These are phyloP conservation scores for Podospora didyma DNA, from an alignment of 495 filamentous ascomycete genomes.

Conservation along the genomic window DNA sequence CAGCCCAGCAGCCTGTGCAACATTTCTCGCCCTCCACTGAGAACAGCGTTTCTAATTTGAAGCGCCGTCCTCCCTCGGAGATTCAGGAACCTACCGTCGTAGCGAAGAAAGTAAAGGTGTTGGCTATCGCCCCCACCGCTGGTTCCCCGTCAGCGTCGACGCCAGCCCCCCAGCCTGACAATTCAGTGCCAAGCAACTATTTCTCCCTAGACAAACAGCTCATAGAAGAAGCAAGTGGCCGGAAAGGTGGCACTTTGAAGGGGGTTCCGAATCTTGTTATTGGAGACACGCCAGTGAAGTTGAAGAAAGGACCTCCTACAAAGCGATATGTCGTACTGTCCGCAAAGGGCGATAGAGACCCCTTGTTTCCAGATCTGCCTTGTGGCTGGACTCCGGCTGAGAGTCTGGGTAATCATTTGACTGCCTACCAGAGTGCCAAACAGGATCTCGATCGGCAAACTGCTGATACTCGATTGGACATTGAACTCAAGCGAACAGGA, in stretches of 20 bases:
- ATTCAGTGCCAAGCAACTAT: background rate
- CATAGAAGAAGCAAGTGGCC: constrained; percentile 6
- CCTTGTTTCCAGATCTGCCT: constrained; percentile 21
- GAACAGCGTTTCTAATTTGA: constrained; percentile 8
- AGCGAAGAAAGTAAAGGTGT: constrained; percentile 24
- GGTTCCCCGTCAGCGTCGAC: constrained; percentile 3
- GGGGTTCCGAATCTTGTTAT: constrained; percentile 26
- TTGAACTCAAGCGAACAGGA: constrained; percentile 19
- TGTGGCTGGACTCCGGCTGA: constrained; percentile 25
- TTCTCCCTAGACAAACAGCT: constrained; percentile 16
- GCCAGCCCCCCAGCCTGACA: background rate
- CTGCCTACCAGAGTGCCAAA: constrained; percentile 20
- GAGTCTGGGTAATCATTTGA: constrained; percentile 23
- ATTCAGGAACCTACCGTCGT: constrained; percentile 3
- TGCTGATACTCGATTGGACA: constrained; percentile 22
- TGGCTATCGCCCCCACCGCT: background rate
- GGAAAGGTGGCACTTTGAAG: constrained; percentile 4
- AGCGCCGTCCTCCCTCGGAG: constrained; percentile 14
- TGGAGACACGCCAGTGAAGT: constrained; percentile 16
- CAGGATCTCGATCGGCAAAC: constrained; percentile 19
- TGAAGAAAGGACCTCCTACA: constrained; percentile 24
- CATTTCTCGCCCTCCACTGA: constrained; percentile 1
- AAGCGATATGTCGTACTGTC: constrained; percentile 27
- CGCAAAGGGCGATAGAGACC: constrained; percentile 20
- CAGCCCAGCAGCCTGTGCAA: constrained; percentile 7